These are phyloP conservation scores for Penicillium hesseltinei DNA, from an alignment of 2,329 filamentous ascomycete genomes.

Conservation along the genomic window DNA sequence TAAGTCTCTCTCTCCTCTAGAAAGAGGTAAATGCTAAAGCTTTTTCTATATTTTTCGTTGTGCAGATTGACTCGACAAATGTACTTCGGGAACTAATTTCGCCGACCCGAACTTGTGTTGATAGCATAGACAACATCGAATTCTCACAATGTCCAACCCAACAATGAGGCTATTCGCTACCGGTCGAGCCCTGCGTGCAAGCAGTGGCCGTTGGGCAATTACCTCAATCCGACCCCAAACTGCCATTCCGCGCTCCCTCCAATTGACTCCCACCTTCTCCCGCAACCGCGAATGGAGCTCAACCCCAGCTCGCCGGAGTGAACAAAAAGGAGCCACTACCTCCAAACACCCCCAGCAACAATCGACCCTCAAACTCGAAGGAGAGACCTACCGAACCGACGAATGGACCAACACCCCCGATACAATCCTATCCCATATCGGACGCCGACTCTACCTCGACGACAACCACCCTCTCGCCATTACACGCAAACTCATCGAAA, in stretches of 20 bases:
- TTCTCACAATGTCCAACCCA: neutral
- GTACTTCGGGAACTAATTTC: constrained; percentile 27
- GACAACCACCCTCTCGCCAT: constrained; percentile 86
- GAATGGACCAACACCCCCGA: constrained; percentile 80
- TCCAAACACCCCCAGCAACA: constrained; percentile 5
- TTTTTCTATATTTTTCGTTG: neutral
- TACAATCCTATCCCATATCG: constrained; percentile 71
- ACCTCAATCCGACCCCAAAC: constrained; percentile 23
- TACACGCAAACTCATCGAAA: constrained; percentile 88
- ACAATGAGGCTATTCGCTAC: constrained; percentile 42
- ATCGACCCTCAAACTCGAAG: constrained; percentile 56
- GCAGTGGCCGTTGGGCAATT: constrained; percentile 36
- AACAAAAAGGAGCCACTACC: constrained; percentile 12
- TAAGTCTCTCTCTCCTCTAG: neutral
- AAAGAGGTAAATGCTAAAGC: neutral
- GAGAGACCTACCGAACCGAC: constrained; percentile 65
- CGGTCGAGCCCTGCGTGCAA: constrained; percentile 39
- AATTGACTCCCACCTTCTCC: constrained; percentile 15
- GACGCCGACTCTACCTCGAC: constrained; percentile 82
- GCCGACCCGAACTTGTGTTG: constrained; percentile 23
- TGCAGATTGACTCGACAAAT: neutral
- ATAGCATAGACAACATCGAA: constrained; percentile 5
- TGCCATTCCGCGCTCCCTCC: constrained; percentile 21
- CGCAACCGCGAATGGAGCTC: constrained; percentile 33
- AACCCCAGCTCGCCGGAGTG: constrained; percentile 26